Percentiles rank a stretch among this genome's conserved stretches.
Conservation (phyloP, 495 filamentous ascomycete species). For the Penicillium nucicola region DNA sequence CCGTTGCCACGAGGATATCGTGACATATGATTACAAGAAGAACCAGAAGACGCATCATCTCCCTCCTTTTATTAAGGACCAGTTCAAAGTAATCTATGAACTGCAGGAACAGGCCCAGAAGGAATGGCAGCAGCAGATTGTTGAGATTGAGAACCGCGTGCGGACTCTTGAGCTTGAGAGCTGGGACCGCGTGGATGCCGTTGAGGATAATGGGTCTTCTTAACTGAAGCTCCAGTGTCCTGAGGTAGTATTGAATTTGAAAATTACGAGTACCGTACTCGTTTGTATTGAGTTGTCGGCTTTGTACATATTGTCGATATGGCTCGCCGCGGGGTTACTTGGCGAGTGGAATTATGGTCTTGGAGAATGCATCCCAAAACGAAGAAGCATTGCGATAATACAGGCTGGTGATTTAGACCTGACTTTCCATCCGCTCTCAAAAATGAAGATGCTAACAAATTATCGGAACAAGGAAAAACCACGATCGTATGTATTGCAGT, state of each 20-base stretch:
- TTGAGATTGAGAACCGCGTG: constrained; percentile 53
- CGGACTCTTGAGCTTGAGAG: constrained; percentile 63
- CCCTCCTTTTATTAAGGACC: constrained; percentile 61
- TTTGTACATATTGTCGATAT: constrained; percentile 5
- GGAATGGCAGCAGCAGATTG: constrained; percentile 46
- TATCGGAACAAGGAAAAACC: too few relatives aligned
- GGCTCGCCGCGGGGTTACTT: too few relatives aligned
- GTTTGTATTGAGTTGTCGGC: too few relatives aligned
- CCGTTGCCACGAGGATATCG: constrained; percentile 74
- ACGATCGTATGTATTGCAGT: too few relatives aligned
- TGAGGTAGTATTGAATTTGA: too few relatives aligned
- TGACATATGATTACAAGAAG: constrained; percentile 76
- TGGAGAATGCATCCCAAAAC: too few relatives aligned
- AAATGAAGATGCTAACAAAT: too few relatives aligned
- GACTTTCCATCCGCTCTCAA: too few relatives aligned
- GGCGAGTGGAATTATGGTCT: too few relatives aligned
- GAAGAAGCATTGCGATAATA: too few relatives aligned
- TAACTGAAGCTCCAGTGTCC: constrained; percentile 8
- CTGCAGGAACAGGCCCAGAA: constrained; percentile 62
- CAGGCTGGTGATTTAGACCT: too few relatives aligned
- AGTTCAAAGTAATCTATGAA: constrained; percentile 62
- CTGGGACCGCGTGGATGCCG: constrained; percentile 70
- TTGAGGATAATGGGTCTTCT: constrained; percentile 65
- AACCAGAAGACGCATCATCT: constrained; percentile 51
- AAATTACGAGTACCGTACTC: too few relatives aligned